Base-by-base conservation (phyloP, 495 filamentous ascomycete species). In the Aspergillus haitiensis region DNA sequence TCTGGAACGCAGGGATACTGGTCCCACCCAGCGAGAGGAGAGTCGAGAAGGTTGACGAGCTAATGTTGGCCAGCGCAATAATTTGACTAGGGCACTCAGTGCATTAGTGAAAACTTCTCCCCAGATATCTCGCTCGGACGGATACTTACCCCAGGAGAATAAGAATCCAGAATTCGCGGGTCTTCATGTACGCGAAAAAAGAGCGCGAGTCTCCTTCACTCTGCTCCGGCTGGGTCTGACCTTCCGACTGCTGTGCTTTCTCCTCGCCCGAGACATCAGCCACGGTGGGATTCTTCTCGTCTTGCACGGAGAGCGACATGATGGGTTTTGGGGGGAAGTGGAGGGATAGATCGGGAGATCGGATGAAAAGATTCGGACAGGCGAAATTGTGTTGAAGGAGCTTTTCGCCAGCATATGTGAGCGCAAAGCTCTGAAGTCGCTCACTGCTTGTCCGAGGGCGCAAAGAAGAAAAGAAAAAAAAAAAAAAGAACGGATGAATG, bases 1-100 rank as follows among this genome's bases (percentile, higher is more conserved):
- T 92, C 76, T 98, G 94, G 77, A 97, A 96, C 39, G 94, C 92
- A 13, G 94, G 94, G 66, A 98, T 95, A 32, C 84, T 90, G 59
- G 90, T 94, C 27, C 84, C 81, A 54, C 83, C 72, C 2, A 69
- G 65, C 16, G 78, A 81, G 11, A 98, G 88, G 16, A 97, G 84
- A 9, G 81, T 80, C 16, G 88, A 88, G 73, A 98, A 90, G 45
- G 93, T 97, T 71, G 92, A 94, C 15, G 91, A 94, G 13, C 83
- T 82, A 5, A 92, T 96, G 74, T 95, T 92, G 75, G 90, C 89
- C 59, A 98, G 84, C 6, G 93, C 82, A 15, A 97, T 85, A 37
- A 92, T 67, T 81, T 98, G 93, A 55, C 88, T 90, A 46, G 8
- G 12, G 27, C 37, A 16, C 9, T 10, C 1, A 21, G 27, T 10